These are phyloP conservation scores for Hordeum vulgare DNA, from an alignment of 176 grass and related monocot genomes.

Conservation along the genomic window DNA sequence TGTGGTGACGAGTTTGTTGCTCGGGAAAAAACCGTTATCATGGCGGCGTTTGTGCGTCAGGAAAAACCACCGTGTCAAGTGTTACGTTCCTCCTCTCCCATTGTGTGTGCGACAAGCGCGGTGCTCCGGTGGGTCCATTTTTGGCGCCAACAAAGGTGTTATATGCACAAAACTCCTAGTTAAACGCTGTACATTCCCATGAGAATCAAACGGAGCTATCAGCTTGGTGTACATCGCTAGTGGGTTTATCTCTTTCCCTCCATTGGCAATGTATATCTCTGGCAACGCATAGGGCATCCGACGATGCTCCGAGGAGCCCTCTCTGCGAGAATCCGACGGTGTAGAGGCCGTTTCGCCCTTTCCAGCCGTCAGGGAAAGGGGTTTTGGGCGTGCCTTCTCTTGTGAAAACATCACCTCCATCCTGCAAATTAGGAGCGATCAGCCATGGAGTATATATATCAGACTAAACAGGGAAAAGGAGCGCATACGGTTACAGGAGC, in stretches of 20 bases:
- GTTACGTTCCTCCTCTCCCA: too few relatives aligned
- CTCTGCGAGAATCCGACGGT: constrained; percentile 72
- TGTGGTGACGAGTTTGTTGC: too few relatives aligned
- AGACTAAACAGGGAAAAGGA: not conserved
- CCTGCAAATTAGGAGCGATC: constrained; percentile 29
- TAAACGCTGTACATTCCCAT: constrained; percentile 20
- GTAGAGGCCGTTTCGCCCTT: constrained; percentile 75
- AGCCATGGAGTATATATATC: not conserved
- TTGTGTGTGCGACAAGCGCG: too few relatives aligned
- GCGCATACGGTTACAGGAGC: not conserved
- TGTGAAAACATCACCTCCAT: constrained; percentile 48
- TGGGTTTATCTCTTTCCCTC: constrained; percentile 7
- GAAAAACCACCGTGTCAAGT: too few relatives aligned
- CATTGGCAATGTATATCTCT: constrained; percentile 60
- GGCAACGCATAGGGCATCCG: constrained; percentile 69
- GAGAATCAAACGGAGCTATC: not conserved
- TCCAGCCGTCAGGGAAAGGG: constrained; percentile 69
- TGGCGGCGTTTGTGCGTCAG: too few relatives aligned
- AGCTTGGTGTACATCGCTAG: not conserved
- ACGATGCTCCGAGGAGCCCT: constrained; percentile 73
- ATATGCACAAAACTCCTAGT: constrained; percentile 6
- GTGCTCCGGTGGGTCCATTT: too few relatives aligned
- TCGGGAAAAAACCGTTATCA: too few relatives aligned
- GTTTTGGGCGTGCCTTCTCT: constrained; percentile 52
- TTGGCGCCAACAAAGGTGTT: too few relatives aligned